A percentile compares a stretch with the other conserved stretches of the same genome.
phyloP scores from a whole-genome alignment of 2,329 filamentous ascomycete genomes.

The Arachnomyces sp. region DNA sequence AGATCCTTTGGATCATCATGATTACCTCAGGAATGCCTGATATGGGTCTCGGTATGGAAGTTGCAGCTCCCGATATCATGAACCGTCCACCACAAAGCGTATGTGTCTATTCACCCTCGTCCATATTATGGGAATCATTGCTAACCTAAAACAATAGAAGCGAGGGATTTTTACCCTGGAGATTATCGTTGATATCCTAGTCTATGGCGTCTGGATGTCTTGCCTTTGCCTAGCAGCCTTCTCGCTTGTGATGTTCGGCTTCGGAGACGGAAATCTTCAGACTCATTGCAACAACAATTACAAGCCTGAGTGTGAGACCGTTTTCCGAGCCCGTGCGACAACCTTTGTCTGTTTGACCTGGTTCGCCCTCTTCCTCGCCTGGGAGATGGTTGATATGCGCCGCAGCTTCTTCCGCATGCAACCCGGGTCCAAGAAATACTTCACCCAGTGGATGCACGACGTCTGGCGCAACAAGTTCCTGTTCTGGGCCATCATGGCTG shows the following conservation, averaged over 20 bases:
- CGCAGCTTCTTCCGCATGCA: constrained; percentile 70
- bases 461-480: constrained; percentile 67
- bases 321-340: constrained; percentile 65
- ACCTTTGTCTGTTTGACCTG: constrained; percentile 69
- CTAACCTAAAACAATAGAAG: constrained; percentile 28
- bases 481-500: constrained; percentile 56
- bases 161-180: constrained; percentile 69
- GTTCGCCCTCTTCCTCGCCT: constrained; percentile 69
- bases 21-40: constrained; percentile 80
- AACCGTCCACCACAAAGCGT: constrained; percentile 64
- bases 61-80: constrained; percentile 69
- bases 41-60: constrained; percentile 78
- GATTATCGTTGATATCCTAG: constrained; percentile 69
- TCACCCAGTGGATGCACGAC: constrained; percentile 60
- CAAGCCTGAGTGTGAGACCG: constrained; percentile 49
- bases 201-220: constrained; percentile 74
- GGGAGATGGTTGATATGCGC: constrained; percentile 69
- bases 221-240: constrained; percentile 59
- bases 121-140: constrained; percentile 5
- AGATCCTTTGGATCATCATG: constrained; percentile 94
- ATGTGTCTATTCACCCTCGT: constrained; percentile 6
- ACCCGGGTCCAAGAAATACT: constrained; percentile 51
- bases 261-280: constrained; percentile 54
- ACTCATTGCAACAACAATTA: constrained; percentile 54
- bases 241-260: constrained; percentile 56